Evolutionary conservation across 306 rosid species (phyloP).

Genomic region (Lagenaria siceraria): DNA sequence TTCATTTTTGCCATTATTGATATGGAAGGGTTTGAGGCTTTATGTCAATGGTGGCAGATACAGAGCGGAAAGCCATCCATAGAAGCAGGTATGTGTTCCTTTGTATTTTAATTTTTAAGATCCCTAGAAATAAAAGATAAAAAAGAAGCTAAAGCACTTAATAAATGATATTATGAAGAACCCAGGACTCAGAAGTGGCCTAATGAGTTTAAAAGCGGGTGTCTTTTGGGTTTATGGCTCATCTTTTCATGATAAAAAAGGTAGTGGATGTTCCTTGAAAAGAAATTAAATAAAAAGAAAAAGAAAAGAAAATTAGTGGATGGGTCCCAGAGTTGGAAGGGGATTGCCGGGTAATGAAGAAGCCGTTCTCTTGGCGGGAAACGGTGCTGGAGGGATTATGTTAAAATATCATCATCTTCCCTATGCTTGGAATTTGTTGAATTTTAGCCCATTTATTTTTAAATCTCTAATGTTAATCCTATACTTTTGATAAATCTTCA

Average conservation of each 20-base stretch:
- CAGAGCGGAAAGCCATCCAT: conserved; percentile 34
- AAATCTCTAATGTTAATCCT: no score
- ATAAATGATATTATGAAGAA: no score
- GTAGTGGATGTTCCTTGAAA: neutral
- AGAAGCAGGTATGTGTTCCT: neutral
- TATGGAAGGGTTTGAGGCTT: conserved; percentile 13
- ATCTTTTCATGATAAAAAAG: neutral
- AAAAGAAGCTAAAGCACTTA: neutral
- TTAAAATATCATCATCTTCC: no score
- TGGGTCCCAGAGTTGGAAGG: neutral
- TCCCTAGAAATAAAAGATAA: neutral
- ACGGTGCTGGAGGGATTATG: conserved; percentile 1
- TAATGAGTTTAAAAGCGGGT: neutral
- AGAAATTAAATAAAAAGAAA: no score
- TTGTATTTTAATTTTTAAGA: neutral
- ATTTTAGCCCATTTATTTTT: no score
- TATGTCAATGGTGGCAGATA: conserved; percentile 45
- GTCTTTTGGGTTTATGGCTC: neutral
- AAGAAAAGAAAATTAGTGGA: neutral
- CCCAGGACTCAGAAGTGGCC: neutral
- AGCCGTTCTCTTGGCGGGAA: neutral
- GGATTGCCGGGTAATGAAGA: neutral
- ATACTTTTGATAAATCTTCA: no score
- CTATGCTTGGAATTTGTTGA: no score
- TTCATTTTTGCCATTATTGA: conserved; percentile 11